Percentiles rank a stretch among this genome's conserved stretches.
Conservation (phyloP, 176 grass and related monocot species). For the Avena atlantica region DNA sequence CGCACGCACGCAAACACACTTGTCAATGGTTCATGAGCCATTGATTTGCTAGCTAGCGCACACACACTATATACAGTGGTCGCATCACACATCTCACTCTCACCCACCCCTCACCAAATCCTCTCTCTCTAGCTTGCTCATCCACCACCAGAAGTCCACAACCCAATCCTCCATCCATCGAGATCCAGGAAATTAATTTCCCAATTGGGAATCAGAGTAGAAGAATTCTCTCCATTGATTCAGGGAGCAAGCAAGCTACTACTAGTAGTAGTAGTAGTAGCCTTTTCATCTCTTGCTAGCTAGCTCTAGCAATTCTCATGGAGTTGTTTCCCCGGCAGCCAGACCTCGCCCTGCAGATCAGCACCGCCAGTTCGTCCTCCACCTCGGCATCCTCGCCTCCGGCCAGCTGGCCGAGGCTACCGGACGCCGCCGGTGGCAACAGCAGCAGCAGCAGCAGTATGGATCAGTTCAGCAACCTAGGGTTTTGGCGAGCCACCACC, state of each 20-base stretch:
- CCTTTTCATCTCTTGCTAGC: background rate
- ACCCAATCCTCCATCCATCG: background rate
- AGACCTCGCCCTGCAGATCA: conserved; percentile 37
- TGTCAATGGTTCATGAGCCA: background rate
- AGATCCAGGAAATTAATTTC: background rate
- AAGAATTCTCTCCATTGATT: background rate
- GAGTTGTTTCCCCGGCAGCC: conserved; percentile 39
- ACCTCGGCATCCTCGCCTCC: background rate
- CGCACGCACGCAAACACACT: background rate
- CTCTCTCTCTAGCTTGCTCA: conserved; percentile 6
- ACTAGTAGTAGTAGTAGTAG: too few relatives aligned
- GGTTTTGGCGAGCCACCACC: conserved; percentile 22
- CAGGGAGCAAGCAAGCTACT: background rate
- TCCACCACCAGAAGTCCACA: background rate
- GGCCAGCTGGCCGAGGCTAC: background rate
- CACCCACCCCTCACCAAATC: conserved; percentile 33
- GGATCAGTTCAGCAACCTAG: conserved; percentile 21
- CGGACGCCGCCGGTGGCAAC: background rate
- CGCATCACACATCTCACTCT: conserved; percentile 27
- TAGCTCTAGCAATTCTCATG: background rate
- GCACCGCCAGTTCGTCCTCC: background rate
- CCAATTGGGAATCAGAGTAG: background rate
- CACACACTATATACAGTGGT: background rate
- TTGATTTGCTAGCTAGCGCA: background rate
- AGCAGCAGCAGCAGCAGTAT: background rate